A percentile compares a stretch with the other conserved stretches of the same genome.
Evolutionary conservation across 352 stramenopile genomes (phyloP).

Genomic region (Peronospora belbahrii): DNA sequence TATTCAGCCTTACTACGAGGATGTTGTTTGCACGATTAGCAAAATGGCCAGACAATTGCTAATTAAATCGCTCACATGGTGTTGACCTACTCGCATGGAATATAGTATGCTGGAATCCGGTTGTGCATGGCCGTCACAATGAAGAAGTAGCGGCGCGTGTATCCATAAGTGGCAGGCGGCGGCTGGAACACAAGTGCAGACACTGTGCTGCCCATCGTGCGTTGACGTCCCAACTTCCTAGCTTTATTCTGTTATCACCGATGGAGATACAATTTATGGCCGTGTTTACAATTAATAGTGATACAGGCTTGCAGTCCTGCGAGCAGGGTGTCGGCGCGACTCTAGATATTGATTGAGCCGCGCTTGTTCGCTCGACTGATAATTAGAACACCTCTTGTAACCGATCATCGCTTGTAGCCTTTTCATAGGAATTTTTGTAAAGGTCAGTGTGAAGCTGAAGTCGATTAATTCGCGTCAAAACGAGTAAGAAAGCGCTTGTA

Average conservation of each 20-base stretch:
- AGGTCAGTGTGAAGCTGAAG: conserved; percentile 4
- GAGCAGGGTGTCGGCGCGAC: not conserved
- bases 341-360: conserved; percentile 1
- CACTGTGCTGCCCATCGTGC: conserved; percentile 68
- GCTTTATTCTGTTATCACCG: too few relatives aligned
- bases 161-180: conserved; percentile 64
- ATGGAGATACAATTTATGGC: not conserved
- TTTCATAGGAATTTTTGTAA: conserved; percentile 14
- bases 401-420: conserved; percentile 9
- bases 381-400: conserved; percentile 27
- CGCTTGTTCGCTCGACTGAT: conserved; percentile 7
- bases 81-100: conserved; percentile 75
- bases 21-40: conserved; percentile 10
- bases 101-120: conserved; percentile 93
- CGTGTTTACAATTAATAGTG: not conserved
- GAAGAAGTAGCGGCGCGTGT: conserved; percentile 89
- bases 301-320: not conserved
- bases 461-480: too few relatives aligned
- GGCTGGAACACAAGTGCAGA: conserved; percentile 87
- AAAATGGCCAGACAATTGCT: not conserved
- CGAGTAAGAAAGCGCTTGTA: too few relatives aligned
- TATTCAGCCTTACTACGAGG: conserved; percentile 79
- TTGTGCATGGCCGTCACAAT: conserved; percentile 84
- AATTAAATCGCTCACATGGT: not conserved
- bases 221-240: not conserved